phyloP scores from a whole-genome alignment of 1,139 yeast species.

The Diutina neorugosa region DNA sequence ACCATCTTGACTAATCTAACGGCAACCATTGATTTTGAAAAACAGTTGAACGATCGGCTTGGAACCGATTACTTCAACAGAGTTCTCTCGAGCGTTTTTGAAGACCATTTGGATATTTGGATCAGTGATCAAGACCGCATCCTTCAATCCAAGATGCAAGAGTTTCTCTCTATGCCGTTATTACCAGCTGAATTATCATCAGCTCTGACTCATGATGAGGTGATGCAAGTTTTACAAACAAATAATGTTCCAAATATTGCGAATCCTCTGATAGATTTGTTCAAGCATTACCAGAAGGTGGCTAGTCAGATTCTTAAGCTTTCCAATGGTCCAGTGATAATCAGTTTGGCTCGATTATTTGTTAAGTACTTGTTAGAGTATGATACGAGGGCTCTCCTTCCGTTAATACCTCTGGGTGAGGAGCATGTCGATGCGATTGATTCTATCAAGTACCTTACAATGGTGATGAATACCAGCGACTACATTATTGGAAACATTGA shows the following conservation, averaged over 20 bases:
- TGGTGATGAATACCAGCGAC: slow-evolving; percentile 80
- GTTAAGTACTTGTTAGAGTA: slow-evolving; percentile 58
- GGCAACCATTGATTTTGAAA: slow-evolving; percentile 58
- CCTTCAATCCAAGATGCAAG: slow-evolving; percentile 49
- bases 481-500: slow-evolving; percentile 22
- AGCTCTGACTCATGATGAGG: slow-evolving; percentile 14
- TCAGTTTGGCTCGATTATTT: slow-evolving; percentile 54
- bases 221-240: slow-evolving; percentile 23
- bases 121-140: slow-evolving; percentile 70
- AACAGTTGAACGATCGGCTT: slow-evolving; percentile 50
- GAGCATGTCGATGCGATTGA: slow-evolving; percentile 23
- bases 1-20: slow-evolving; percentile 16
- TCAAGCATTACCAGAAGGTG: slow-evolving; percentile 61
- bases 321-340: slow-evolving; percentile 55
- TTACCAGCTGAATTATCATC: slow-evolving; percentile 22
- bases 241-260: slow-evolving; percentile 48
- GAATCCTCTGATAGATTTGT: slow-evolving; percentile 78
- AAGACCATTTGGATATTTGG: slow-evolving; percentile 79
- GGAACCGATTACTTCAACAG: slow-evolving; percentile 29
- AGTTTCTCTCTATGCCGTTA: slow-evolving; percentile 40
- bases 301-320: slow-evolving; percentile 67
- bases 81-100: slow-evolving; percentile 62
- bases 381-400: slow-evolving; percentile 45
- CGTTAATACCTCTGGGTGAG: slow-evolving; percentile 37
- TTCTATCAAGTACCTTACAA: slow-evolving; percentile 53